Base-by-base conservation (phyloP, 176 grass and related monocot genomes). In the Hsuehochloa calcarea region DNA sequence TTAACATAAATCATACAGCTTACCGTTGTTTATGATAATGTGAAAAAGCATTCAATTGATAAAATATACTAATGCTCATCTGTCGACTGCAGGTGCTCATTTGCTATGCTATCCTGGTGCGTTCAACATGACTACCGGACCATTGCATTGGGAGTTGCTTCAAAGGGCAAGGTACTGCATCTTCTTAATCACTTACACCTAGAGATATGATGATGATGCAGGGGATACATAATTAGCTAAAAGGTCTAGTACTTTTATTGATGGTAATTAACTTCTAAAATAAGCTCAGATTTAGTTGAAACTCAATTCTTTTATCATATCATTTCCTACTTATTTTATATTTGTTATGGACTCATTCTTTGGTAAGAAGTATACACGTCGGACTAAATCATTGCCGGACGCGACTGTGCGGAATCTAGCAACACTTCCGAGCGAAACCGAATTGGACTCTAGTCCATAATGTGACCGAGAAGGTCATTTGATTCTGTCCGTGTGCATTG, bases 101-200 rank as follows among this genome's bases (percentile, higher is more conserved):
- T 99, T 99, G 84, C 68, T 96, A 77, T 99, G 96, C 74, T 96
- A 99, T 88, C 93, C 93, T 89, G 97, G 97, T 74, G 97, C 97
- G 43, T 99, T 99, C 68, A 99, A 99, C 84, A 99, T 99, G 97
- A 96, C 97, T 59, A 99, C 97, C 68, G 97, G 97, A 34, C 97
- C 93, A 10, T 86, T 99, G 70, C 97, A 96, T 39, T 99, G 97
- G 97, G 97, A 99, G 62, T 89, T 99, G 81, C 82, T 99, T 56
- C 97, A 96, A 91, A 93, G 97, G 74, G 91, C 97, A 44, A 96
- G 96, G 91, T 96, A 91, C 25, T 76, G 47, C 16, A 70, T 87
- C 19, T 59, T 70, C 16, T 78, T 39, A 78, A 70, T 60, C 55
- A 19, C 87, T 91, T 84, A 43, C 7, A 64, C 41, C 63, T 87